Conservation (phyloP, 2,329 filamentous ascomycete genomes). For the Trichoderma gracile region DNA sequence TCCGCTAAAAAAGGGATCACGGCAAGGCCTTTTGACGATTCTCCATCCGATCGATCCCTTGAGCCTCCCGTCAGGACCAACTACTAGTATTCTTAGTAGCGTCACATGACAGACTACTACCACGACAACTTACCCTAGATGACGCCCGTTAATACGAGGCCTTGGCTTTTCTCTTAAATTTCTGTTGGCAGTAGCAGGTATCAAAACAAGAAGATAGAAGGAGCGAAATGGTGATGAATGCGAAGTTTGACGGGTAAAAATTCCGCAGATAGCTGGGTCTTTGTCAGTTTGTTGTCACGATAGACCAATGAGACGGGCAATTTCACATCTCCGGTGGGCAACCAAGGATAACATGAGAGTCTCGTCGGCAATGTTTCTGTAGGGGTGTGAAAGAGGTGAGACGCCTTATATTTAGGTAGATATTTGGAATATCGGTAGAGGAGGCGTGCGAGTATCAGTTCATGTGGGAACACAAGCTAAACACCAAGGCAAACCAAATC, state of each 20-base stretch:
- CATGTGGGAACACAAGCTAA: no score
- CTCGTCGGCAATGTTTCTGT: no score
- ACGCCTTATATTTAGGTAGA: no score
- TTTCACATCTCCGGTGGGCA: no score
- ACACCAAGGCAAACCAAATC: not conserved
- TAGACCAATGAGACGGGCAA: not conserved
- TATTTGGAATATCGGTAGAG: no score
- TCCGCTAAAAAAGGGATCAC: constrained; percentile 17
- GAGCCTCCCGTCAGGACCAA: constrained; percentile 2
- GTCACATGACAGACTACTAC: constrained; percentile 14
- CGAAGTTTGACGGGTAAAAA: not conserved
- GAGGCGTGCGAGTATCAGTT: no score
- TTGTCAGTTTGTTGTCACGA: not conserved
- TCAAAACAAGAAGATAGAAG: not conserved
- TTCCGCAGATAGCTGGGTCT: not conserved
- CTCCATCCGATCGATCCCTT: not conserved
- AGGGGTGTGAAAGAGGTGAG: no score
- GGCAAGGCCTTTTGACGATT: not conserved
- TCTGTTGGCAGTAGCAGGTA: not conserved
- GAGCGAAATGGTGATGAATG: no score
- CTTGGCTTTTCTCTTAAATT: not conserved
- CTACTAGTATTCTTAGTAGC: not conserved
- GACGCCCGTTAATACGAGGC: not conserved
- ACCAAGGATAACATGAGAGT: not conserved
- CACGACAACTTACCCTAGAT: constrained; percentile 16